Percentiles rank a stretch among this genome's conserved stretches.
Conservation (phyloP, 352 stramenopile species). For the Phytophthora pisi region DNA sequence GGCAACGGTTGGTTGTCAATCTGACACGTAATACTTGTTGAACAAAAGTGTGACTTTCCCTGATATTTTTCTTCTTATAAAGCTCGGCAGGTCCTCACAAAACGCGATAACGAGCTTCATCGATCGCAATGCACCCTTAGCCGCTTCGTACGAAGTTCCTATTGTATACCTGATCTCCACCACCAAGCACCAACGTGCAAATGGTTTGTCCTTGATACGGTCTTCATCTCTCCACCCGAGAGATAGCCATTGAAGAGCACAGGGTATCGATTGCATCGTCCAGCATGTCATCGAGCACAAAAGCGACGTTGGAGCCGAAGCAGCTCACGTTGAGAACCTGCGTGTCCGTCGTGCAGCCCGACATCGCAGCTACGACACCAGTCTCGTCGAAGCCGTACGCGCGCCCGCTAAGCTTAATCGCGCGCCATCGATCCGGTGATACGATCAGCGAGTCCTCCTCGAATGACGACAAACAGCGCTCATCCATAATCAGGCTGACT, state of each 20-base stretch:
- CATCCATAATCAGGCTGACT: slow-evolving; percentile 81
- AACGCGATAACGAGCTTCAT: slow-evolving; percentile 16
- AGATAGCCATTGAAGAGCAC: slow-evolving; percentile 71
- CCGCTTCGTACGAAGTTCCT: slow-evolving; percentile 22
- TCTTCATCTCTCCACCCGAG: slow-evolving; percentile 62
- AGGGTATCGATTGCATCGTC: slow-evolving; percentile 73
- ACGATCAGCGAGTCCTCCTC: slow-evolving; percentile 77
- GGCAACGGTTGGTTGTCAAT: slow-evolving; percentile 27
- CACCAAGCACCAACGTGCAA: slow-evolving; percentile 11
- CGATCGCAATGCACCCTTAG: slow-evolving; percentile 9
- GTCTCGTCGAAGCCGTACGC: slow-evolving; percentile 88
- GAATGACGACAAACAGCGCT: slow-evolving; percentile 73
- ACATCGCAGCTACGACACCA: slow-evolving; percentile 88
- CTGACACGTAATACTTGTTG: slow-evolving; percentile 33
- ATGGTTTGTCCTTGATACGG: slow-evolving; percentile 8
- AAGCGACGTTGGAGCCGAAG: slow-evolving; percentile 83
- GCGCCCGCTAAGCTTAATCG: slow-evolving; percentile 84
- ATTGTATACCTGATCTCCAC: slow-evolving; percentile 30
- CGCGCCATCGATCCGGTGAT: slow-evolving; percentile 84
- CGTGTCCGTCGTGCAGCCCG: slow-evolving; percentile 72
- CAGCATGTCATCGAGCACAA: slow-evolving; percentile 83
- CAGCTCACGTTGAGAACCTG: slow-evolving; percentile 89
- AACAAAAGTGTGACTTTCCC: slow-evolving; percentile 42
- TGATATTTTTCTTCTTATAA: slow-evolving; percentile 19
- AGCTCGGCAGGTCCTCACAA: slow-evolving; percentile 11